Percentiles rank a stretch among this genome's conserved stretches.
Evolutionary conservation across 352 stramenopile genomes (phyloP).

Genomic region (Phytopythium ostracodes): DNA sequence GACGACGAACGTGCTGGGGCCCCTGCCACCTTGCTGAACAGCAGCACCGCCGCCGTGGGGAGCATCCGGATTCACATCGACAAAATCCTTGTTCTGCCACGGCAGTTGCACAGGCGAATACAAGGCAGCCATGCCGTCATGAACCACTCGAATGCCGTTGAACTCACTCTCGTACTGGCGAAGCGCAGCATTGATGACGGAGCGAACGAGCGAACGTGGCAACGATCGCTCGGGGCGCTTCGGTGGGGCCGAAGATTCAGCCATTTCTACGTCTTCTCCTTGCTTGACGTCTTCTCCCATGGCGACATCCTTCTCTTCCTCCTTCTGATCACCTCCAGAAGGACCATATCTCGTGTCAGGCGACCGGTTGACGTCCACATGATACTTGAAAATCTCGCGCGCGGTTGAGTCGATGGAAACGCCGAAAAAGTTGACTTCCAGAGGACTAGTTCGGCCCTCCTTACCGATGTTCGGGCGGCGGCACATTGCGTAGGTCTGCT

Average conservation of each 20-base stretch:
- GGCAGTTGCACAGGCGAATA: slow-evolving; percentile 48
- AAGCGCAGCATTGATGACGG: slow-evolving; percentile 57
- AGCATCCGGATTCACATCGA: slow-evolving; percentile 46
- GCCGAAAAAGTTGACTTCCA: slow-evolving; percentile 67
- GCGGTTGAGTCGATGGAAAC: slow-evolving; percentile 41
- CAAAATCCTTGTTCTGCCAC: slow-evolving; percentile 50
- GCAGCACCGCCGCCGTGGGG: slow-evolving; percentile 1
- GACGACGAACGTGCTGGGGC: slow-evolving; percentile 37
- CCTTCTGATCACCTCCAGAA: slow-evolving; percentile 30
- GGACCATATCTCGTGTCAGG: slow-evolving; percentile 57
- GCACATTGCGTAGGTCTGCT: slow-evolving; percentile 41
- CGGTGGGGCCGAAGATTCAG: slow-evolving; percentile 13
- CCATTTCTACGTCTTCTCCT: slow-evolving; percentile 44
- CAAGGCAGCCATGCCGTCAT: slow-evolving; percentile 60
- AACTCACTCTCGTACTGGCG: slow-evolving; percentile 51
- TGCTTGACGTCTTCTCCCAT: slow-evolving; percentile 33
- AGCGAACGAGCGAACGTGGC: slow-evolving; percentile 45
- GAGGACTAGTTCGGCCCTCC: slow-evolving; percentile 27
- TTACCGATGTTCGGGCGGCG: slow-evolving; percentile 31
- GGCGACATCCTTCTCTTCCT: slow-evolving; percentile 18
- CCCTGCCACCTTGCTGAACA: slow-evolving; percentile 4
- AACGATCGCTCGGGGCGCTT: slow-evolving; percentile 32
- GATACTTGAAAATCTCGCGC: slow-evolving; percentile 71
- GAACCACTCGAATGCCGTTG: slow-evolving; percentile 46
- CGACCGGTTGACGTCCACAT: slow-evolving; percentile 53